A percentile compares a stretch with the other conserved stretches of the same genome.
phyloP scores from a whole-genome alignment of 2,329 filamentous ascomycete genomes.

The Colletotrichum acutatum region DNA sequence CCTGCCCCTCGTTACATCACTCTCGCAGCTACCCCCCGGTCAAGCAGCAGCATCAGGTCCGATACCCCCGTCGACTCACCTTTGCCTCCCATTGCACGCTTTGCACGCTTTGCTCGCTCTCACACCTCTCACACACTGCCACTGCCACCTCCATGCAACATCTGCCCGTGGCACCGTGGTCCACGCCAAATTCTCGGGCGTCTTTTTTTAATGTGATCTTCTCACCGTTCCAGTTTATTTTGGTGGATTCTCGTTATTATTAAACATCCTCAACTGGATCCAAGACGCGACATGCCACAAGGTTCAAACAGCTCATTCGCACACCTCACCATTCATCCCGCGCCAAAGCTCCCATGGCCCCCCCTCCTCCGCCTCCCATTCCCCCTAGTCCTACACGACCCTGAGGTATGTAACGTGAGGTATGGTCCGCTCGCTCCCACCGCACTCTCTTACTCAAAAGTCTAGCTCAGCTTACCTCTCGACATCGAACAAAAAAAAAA shows the following conservation, averaged over 20 bases:
- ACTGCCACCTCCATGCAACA: constrained; percentile 23
- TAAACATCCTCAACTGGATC: constrained; percentile 20
- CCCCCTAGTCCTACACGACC: not conserved
- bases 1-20: constrained; percentile 35
- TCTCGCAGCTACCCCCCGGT: constrained; percentile 31
- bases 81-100: no score
- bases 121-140: not conserved
- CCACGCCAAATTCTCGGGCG: constrained; percentile 30
- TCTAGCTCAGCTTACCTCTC: not conserved
- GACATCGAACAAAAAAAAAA: not conserved
- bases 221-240: constrained; percentile 31
- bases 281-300: constrained; percentile 32
- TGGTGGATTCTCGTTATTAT: constrained; percentile 21
- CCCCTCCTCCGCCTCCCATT: not conserved
- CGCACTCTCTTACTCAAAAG: not conserved
- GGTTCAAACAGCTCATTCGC: constrained; percentile 23
- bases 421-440: constrained; percentile 8
- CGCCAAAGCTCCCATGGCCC: not conserved
- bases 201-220: constrained; percentile 4
- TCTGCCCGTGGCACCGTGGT: not conserved
- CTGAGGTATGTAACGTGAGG: not conserved
- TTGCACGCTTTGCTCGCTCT: no score
- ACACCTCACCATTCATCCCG: constrained; percentile 12
- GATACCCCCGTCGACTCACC: constrained; percentile 20
- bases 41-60: constrained; percentile 22